Base-by-base conservation (phyloP, 306 rosid genomes). In the Rosa rugosa region DNA sequence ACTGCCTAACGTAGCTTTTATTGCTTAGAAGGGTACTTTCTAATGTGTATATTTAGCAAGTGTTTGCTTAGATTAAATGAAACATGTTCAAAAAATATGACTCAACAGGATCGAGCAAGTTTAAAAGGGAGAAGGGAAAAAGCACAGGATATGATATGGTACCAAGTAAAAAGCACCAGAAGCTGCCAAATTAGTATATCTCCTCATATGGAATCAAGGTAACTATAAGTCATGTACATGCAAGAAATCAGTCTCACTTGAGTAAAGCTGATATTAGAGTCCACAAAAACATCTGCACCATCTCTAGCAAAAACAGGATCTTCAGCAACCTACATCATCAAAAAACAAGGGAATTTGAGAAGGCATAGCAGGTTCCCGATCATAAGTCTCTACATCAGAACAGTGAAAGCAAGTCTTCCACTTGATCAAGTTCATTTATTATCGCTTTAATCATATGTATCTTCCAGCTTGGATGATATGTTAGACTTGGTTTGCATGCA, bases 211-310 rank as follows among this genome's bases (percentile, higher is more conserved):
- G 38, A 53, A 27, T 70, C 36, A 66, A 60, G 54, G 36, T 67
- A 75, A 36, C 44, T 67, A 53, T 60, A 42, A 79, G 60, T 68
- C 45, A 70, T 70, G 74, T 50, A 47, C 44, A 72, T 41, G 69
- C 36, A 40, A 67, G 65, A 67, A 80, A 72, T 73, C 46, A 56
- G 74, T 75, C 90, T 87, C 80, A 90, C 99, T 84, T 93, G 91
- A n/a, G 98, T 95, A 89, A 95, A 91, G 93, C 97, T 91, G 83
- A 95, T 91, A 77, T 87, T 93, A 73, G 97, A 89, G 56, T 95
- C 94, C 77, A 95, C 97, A 71, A 91, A 93, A 46, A 95, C 83
- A 86, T 95, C 94, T 71, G 93, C 96, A 56, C 99, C 98, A 47
- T 95, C 98, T 80, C 98, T 85, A 82, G 75, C 51, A 81, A 95